Evolutionary conservation across 2,329 filamentous ascomycete species (phyloP), one percentile per base, ranked within the genome.

Genomic region (Triangularia setosa): DNA sequence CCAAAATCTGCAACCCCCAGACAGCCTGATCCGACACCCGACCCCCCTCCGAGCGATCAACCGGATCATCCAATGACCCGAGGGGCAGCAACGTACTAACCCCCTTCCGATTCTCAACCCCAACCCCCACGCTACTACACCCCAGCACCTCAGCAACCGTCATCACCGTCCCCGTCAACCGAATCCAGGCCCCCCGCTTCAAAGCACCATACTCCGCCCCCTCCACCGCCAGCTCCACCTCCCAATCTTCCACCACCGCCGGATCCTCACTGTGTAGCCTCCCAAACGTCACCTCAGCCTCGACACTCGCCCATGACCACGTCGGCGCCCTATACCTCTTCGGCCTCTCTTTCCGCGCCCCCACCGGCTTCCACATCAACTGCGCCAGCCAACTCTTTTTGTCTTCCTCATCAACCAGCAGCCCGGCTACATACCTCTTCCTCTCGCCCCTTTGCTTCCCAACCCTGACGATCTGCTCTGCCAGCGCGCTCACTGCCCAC

Each of bases 251-350:
- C 14, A 57, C 54, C 1, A 30, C 28, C 6, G 25, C 25, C 6
- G 28, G 14, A 7, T n/a, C 16, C 12, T 27, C 25, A 16, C 28
- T n/a, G 2, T n/a, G 8, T 14, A 9, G 1, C 6, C n/a, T 8
- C 7, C 44, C 40, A 4, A n/a, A 52, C 25, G 1, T 16, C 9
- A 62, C 56, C 7, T 48, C 48, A 3, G 60, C 61, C 2, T 63
- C 48, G 8, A 64, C 35, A 24, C 60, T 59, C 8, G 61, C 61
- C 64, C 62, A 64, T 7, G 59, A 64, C 64, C 64, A 65, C 5
- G 57, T 57, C 23, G 64, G 64, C 6, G 64, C 64, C 2, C 63
- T 28, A 23, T 63, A 60, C n/a, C 35, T 18, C 35, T 16, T 54
- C 24, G 61, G 6, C n/a, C n/a, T 24, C 14, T 28, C 53, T 4